Evolutionary conservation across 1,284 basidiomycete genomes (phyloP).

Genomic region (Phylloporus sp.): DNA sequence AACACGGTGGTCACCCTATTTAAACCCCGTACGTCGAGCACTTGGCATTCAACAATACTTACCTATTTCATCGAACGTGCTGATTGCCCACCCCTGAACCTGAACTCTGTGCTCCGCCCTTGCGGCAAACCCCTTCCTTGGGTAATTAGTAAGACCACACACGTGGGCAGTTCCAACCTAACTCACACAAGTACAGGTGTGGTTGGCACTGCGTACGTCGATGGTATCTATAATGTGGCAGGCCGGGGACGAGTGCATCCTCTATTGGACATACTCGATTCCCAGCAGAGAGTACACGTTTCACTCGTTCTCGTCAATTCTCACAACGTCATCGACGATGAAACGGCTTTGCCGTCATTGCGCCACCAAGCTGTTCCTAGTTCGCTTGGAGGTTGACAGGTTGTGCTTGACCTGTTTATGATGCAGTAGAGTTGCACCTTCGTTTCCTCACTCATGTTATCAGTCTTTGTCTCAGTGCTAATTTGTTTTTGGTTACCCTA

Average conservation of each 20-base stretch:
- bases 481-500: conserved; percentile 46
- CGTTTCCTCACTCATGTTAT: conserved; percentile 17
- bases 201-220: conserved; percentile 57
- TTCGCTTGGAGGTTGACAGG: conserved; percentile 49
- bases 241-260: conserved; percentile 41
- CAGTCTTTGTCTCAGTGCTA: conserved; percentile 29
- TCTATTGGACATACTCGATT: conserved; percentile 45
- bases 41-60: conserved; percentile 44
- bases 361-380: conserved; percentile 61
- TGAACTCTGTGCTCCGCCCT: conserved; percentile 25
- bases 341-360: conserved; percentile 67
- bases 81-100: too few relatives aligned
- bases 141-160: conserved; percentile 40
- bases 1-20: conserved; percentile 40
- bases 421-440: conserved; percentile 23
- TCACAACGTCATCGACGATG: conserved; percentile 64
- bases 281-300: conserved; percentile 49
- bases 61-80: too few relatives aligned
- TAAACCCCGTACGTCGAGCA: conserved; percentile 45
- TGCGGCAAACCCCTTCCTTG: conserved; percentile 43
- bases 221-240: conserved; percentile 55
- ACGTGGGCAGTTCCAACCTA: conserved; percentile 47
- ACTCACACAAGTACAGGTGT: conserved; percentile 43
- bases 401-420: conserved; percentile 16
- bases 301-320: conserved; percentile 59